Percentiles rank a stretch among this genome's conserved stretches.
phyloP scores from a whole-genome alignment of 1,284 basidiomycete genomes.

The Puccinia triticina region DNA sequence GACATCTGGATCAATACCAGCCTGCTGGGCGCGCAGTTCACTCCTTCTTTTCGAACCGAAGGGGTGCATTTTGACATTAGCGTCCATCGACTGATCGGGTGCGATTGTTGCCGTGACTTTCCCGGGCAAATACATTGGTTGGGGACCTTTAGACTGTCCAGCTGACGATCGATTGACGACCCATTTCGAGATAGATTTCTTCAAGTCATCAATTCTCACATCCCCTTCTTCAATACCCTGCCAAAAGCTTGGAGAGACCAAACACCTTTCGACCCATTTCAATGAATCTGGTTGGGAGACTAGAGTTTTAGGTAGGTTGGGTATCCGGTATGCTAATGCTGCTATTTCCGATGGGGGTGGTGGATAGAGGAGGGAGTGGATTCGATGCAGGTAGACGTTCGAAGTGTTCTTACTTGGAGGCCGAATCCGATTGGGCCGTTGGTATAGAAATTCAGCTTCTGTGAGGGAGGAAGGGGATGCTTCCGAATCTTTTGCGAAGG shows the following conservation, averaged over 20 bases:
- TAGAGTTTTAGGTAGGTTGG: slow-evolving; percentile 41
- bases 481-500: not conserved
- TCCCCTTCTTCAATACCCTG: slow-evolving; percentile 49
- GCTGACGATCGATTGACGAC: slow-evolving; percentile 17
- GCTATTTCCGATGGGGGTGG: slow-evolving; percentile 72
- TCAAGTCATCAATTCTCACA: slow-evolving; percentile 42
- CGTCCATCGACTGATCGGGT: slow-evolving; percentile 50
- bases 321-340: slow-evolving; percentile 73
- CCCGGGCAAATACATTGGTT: slow-evolving; percentile 36
- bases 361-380: slow-evolving; percentile 65
- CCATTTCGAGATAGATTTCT: slow-evolving; percentile 48
- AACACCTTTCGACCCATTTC: slow-evolving; percentile 47
- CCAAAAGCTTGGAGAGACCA: slow-evolving; percentile 47
- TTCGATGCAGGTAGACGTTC: slow-evolving; percentile 35
- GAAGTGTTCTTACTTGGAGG: slow-evolving; percentile 47
- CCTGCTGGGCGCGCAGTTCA: slow-evolving; percentile 30
- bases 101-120: slow-evolving; percentile 43
- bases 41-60: slow-evolving; percentile 35
- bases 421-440: slow-evolving; percentile 39
- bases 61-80: slow-evolving; percentile 42
- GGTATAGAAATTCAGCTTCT: slow-evolving; percentile 39
- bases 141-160: not conserved
- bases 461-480: not conserved
- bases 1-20: slow-evolving; percentile 35
- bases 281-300: slow-evolving; percentile 11